A percentile compares a stretch with the other conserved stretches of the same genome.
These are phyloP conservation scores for Hawksworthiomyces lignivorus DNA, from an alignment of 2,329 filamentous ascomycete genomes.

Conservation along the genomic window DNA sequence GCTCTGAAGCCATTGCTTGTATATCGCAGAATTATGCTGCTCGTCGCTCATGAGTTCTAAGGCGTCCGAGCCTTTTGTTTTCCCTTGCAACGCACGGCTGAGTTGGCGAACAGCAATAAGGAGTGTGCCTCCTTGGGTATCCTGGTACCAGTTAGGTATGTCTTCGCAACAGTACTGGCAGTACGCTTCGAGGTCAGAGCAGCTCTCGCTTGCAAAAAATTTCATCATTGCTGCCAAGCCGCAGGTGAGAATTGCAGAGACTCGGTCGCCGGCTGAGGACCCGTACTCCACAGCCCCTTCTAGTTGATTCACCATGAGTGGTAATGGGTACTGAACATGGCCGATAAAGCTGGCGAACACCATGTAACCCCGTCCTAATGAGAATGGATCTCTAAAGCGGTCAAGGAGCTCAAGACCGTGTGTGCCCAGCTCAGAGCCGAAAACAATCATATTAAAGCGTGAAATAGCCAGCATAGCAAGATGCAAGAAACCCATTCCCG, in stretches of 20 bases:
- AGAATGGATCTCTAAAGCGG: slow-evolving; percentile 55
- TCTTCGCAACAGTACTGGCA: slow-evolving; percentile 68
- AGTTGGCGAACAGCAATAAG: slow-evolving; percentile 60
- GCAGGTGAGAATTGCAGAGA: slow-evolving; percentile 63
- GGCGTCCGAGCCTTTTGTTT: slow-evolving; percentile 48
- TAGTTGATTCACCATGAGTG: slow-evolving; percentile 49
- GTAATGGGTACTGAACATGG: slow-evolving; percentile 58
- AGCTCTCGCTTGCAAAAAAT: slow-evolving; percentile 62
- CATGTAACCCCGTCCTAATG: slow-evolving; percentile 60
- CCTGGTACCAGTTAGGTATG: slow-evolving; percentile 62
- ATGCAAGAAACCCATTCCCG: slow-evolving; percentile 60
- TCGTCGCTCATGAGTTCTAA: slow-evolving; percentile 57
- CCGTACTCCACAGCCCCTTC: slow-evolving; percentile 61
- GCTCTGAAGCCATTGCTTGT: slow-evolving; percentile 50
- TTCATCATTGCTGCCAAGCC: slow-evolving; percentile 59
- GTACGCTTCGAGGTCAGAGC: slow-evolving; percentile 61
- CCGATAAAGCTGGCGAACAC: slow-evolving; percentile 63
- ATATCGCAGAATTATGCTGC: slow-evolving; percentile 51
- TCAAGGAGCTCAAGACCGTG: slow-evolving; percentile 58
- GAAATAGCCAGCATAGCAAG: slow-evolving; percentile 59
- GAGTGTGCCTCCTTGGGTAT: slow-evolving; percentile 63
- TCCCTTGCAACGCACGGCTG: slow-evolving; percentile 65
- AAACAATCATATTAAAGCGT: slow-evolving; percentile 62
- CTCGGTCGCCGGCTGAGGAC: slow-evolving; percentile 60
- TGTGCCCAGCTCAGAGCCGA: slow-evolving; percentile 57